These are phyloP conservation scores for Ophidiomyces ophidiicola DNA, from an alignment of 2,329 filamentous ascomycete genomes.

Conservation along the genomic window DNA sequence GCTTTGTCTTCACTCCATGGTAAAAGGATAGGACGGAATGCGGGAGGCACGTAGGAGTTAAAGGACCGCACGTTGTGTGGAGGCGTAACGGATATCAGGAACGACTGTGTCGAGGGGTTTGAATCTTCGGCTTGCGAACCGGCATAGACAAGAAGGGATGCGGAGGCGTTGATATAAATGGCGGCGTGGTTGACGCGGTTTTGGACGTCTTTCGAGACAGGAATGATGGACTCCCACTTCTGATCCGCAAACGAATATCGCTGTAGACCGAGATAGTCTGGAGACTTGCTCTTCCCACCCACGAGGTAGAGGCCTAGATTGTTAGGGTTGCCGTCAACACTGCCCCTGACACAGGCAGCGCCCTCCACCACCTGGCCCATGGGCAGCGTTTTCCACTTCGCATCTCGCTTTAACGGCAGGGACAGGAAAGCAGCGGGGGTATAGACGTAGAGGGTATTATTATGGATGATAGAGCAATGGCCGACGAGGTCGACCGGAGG, in stretches of 20 bases:
- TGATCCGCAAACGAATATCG: slow-evolving; percentile 46
- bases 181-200: slow-evolving; percentile 64
- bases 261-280: slow-evolving; percentile 62
- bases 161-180: slow-evolving; percentile 56
- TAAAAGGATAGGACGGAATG: slow-evolving; percentile 58
- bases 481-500: slow-evolving; percentile 58
- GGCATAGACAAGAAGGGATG: slow-evolving; percentile 68
- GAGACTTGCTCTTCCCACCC: slow-evolving; percentile 53
- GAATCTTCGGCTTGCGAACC: slow-evolving; percentile 53
- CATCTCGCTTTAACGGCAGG: slow-evolving; percentile 54
- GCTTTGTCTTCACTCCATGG: slow-evolving; percentile 60
- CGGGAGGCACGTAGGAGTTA: slow-evolving; percentile 47
- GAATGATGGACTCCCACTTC: slow-evolving; percentile 46
- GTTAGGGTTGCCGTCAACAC: slow-evolving; percentile 44
- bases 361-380: slow-evolving; percentile 60
- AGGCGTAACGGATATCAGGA: slow-evolving; percentile 53
- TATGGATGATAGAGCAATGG: slow-evolving; percentile 69
- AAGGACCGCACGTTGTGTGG: slow-evolving; percentile 54
- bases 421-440: slow-evolving; percentile 64
- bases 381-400: slow-evolving; percentile 55
- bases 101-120: slow-evolving; percentile 58
- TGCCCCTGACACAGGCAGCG: slow-evolving; percentile 63
- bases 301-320: slow-evolving; percentile 64
- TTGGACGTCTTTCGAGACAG: slow-evolving; percentile 45
- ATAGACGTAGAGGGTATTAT: slow-evolving; percentile 76